Evolutionary conservation across 495 filamentous ascomycete genomes (phyloP), one percentile per base, ranked within the genome.

Genomic region (Echria macrotheca): DNA sequence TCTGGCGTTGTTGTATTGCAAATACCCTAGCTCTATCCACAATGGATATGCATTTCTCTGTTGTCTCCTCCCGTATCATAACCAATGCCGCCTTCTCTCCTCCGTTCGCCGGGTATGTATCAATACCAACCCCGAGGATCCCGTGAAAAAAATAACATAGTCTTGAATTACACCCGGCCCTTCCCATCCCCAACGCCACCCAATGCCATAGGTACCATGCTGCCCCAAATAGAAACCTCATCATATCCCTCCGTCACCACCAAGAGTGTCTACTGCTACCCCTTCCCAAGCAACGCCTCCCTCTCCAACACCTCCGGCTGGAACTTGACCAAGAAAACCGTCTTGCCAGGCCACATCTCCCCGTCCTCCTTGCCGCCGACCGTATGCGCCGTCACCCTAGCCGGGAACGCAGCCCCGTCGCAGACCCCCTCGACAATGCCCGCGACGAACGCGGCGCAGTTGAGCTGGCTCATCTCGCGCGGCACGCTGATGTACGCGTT

Each of bases 391-490:
- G 87, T 91, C 19, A 97, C 94, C 52, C 84, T 82, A 3, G 88
- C 87, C 47, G 84, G 82, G 65, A 96, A 95, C 7, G 85, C 88
- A 44, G 87, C 86, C 5, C 89, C 91, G 69, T 96, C 93, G 64
- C 91, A 93, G 0, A 95, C 84, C 5, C 94, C 93, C 76, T 98
- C 93, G 46, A 98, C 83, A 47, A 98, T 86, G 1, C 93, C 93
- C 1, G 94, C 93, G 4, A 96, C 90, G 57, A 83, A 98, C 10
- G 93, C 93, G 19, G 93, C 93, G 67, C 91, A 96, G 64, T 96
- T 98, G 51, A 98, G 77, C 77, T 91, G 84, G 67, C 74, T 86
- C 90, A 98, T 95, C 68, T 98, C 93, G 53, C 82, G 82, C 18
- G 93, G 93, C 28, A 97, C 86, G 56, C 81, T 86, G 60, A 98